Percentiles rank a stretch among this genome's conserved stretches.
phyloP scores from a whole-genome alignment of 495 filamentous ascomycete species.

The Penicillium cosmopolitanum region DNA sequence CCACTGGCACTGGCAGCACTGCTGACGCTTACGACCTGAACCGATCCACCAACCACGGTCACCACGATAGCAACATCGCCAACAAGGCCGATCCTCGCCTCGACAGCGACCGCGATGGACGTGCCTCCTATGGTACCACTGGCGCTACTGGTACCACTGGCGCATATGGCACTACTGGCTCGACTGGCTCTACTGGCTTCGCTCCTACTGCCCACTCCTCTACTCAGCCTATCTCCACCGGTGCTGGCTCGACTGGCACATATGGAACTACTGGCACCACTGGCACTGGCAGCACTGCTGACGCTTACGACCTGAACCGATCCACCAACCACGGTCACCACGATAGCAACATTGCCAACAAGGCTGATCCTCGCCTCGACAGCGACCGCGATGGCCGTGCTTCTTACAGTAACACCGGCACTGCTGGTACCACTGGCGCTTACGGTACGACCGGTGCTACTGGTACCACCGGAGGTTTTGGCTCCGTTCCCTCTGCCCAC shows the following conservation, averaged over 20 bases:
- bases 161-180: conserved; percentile 21
- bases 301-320: conserved; percentile 11
- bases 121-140: conserved; percentile 8
- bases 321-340: conserved; percentile 25
- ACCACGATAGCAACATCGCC: conserved; percentile 27
- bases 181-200: conserved; percentile 14
- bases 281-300: not conserved
- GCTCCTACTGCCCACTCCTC: not conserved
- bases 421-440: conserved; percentile 19
- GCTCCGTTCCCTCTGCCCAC: conserved; percentile 21
- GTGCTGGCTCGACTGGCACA: too few species aligned
- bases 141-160: conserved; percentile 8
- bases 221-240: not conserved
- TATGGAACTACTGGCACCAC: conserved; percentile 1
- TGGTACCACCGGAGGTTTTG: conserved; percentile 27
- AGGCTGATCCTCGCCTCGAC: conserved; percentile 26
- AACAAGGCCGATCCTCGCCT: conserved; percentile 26
- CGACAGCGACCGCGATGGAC: conserved; percentile 20
- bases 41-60: conserved; percentile 24
- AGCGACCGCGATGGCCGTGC: conserved; percentile 16
- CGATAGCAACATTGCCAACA: conserved; percentile 26
- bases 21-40: conserved; percentile 14
- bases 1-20: conserved; percentile 4
- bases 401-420: conserved; percentile 12
- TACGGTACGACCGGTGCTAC: conserved; percentile 14